These are phyloP conservation scores for Magnolia sinica DNA, from an alignment of 164 flowering plant species.

Conservation along the genomic window DNA sequence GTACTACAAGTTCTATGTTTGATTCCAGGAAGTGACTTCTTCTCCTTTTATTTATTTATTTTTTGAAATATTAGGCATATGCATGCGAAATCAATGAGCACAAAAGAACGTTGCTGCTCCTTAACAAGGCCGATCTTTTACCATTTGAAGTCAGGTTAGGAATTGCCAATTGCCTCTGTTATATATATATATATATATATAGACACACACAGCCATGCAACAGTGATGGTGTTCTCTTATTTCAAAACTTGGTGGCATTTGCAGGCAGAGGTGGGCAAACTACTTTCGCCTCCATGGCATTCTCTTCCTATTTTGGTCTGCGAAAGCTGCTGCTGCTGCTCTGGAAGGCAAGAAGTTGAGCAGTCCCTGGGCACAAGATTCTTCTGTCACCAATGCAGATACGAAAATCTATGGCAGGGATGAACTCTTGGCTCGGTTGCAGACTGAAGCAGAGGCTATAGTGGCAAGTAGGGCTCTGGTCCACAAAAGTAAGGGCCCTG, in stretches of 20 bases:
- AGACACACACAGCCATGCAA: not conserved
- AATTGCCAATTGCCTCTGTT: not conserved
- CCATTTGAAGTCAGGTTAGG: constrained; percentile 65
- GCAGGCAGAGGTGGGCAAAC: constrained; percentile 83
- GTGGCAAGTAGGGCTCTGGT: constrained; percentile 32
- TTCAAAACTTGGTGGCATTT: not conserved
- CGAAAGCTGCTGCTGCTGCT: constrained; percentile 85
- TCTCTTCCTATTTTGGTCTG: constrained; percentile 90
- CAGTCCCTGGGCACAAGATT: constrained; percentile 25
- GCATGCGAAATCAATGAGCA: constrained; percentile 77
- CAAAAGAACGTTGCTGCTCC: constrained; percentile 75
- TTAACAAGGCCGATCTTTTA: constrained; percentile 94
- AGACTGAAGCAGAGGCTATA: constrained; percentile 78
- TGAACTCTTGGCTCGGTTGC: constrained; percentile 81
- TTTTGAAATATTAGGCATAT: constrained; percentile 50
- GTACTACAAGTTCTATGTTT: not conserved
- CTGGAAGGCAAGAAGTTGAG: constrained; percentile 56
- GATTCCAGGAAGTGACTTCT: not conserved
- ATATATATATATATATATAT: too few species aligned
- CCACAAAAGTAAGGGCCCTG: not conserved
- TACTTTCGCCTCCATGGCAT: constrained; percentile 63
- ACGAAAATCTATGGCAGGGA: constrained; percentile 75
- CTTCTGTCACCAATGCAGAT: constrained; percentile 28
- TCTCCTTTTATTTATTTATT: not conserved
- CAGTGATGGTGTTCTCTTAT: not conserved